Percentiles rank a stretch among this genome's conserved stretches.
Conservation (phyloP, 495 filamentous ascomycete genomes). For the Lasiosphaeriaceae sp. region DNA sequence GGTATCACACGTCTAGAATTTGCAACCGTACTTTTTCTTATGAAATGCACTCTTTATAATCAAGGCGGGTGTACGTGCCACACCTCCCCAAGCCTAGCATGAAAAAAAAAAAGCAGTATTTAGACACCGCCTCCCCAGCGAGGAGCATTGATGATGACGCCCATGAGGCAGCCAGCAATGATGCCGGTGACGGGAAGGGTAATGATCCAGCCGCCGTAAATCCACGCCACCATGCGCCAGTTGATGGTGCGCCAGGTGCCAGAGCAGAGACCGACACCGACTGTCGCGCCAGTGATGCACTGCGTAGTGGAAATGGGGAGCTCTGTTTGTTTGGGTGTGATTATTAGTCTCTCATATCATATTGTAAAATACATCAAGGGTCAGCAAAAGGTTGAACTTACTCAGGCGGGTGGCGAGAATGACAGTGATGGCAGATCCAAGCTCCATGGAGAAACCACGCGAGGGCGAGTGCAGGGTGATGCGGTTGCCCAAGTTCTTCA, state of each 20-base stretch:
- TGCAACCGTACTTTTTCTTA: too few relatives aligned
- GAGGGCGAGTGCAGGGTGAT: constrained; percentile 67
- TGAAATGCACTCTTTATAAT: too few relatives aligned
- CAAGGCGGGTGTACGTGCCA: too few relatives aligned
- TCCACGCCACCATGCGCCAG: constrained; percentile 56
- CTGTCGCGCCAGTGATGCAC: constrained; percentile 58
- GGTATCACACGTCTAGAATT: too few relatives aligned
- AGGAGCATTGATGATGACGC: constrained; percentile 55
- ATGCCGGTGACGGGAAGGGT: constrained; percentile 55
- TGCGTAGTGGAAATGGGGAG: constrained; percentile 60
- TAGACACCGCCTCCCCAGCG: constrained; percentile 17
- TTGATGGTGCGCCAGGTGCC: constrained; percentile 54
- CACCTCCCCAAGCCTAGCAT: too few relatives aligned
- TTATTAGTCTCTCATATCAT: neutral
- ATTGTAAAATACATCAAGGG: too few relatives aligned
- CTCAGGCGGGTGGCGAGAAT: constrained; percentile 59
- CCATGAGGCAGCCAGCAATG: constrained; percentile 54
- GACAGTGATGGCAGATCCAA: constrained; percentile 66
- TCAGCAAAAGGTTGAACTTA: constrained; percentile 11
- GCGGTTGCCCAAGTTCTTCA: constrained; percentile 63
- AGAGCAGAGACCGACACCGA: constrained; percentile 60
- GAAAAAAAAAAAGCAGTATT: too few relatives aligned
- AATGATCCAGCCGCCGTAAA: constrained; percentile 55
- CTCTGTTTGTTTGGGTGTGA: constrained; percentile 12
- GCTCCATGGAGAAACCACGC: constrained; percentile 64